Evolutionary conservation across 2,329 filamentous ascomycete genomes (phyloP).

Genomic region (Aspergillus jensenii): DNA sequence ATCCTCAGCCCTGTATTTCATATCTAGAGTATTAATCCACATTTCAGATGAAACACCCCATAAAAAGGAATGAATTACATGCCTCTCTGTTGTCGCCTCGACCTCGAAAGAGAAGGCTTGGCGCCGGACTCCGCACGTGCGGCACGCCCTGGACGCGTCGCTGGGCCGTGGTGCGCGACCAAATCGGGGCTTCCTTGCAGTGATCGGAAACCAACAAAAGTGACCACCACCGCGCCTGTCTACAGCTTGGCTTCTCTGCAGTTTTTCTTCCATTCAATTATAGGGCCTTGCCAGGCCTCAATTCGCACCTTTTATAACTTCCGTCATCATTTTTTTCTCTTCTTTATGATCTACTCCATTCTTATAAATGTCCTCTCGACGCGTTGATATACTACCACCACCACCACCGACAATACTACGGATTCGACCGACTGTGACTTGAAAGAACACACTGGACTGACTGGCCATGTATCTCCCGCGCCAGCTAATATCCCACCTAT

Average conservation of each 20-base stretch:
- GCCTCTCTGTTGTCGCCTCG: background rate
- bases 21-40: background rate
- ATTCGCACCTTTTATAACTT: background rate
- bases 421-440: background rate
- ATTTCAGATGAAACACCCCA: background rate
- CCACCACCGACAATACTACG: background rate
- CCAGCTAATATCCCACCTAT: constrained; percentile 83
- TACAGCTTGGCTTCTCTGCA: background rate
- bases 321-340: background rate
- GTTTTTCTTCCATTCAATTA: constrained; percentile 8
- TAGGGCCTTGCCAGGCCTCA: constrained; percentile 16
- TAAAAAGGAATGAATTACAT: constrained; percentile 2
- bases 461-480: constrained; percentile 90
- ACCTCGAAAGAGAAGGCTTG: constrained; percentile 9
- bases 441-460: background rate
- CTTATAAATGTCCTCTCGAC: constrained; percentile 11
- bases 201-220: background rate
- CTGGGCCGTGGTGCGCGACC: constrained; percentile 15
- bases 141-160: constrained; percentile 19
- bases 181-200: constrained; percentile 4
- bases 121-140: constrained; percentile 23
- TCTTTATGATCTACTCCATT: constrained; percentile 1
- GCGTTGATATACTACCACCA: background rate
- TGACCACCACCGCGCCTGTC: background rate
- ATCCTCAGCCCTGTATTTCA: background rate